Percentiles rank a stretch among this genome's conserved stretches.
These are phyloP conservation scores for Colletotrichum horii DNA, from an alignment of 2,329 filamentous ascomycete species.

Conservation along the genomic window DNA sequence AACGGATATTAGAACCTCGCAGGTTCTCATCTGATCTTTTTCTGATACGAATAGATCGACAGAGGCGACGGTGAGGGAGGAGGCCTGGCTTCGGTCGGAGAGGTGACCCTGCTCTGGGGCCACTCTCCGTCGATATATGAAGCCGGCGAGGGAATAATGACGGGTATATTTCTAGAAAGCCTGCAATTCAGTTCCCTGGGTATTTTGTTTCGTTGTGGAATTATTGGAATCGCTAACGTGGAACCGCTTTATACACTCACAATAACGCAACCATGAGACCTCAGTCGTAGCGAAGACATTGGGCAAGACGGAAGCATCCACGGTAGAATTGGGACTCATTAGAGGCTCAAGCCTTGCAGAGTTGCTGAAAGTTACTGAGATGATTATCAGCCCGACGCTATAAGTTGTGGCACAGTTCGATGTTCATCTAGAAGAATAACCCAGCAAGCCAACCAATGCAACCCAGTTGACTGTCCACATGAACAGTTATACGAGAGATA, in stretches of 20 bases:
- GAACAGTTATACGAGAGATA: background rate
- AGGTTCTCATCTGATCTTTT: rapidly evolving
- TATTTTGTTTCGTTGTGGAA: background rate
- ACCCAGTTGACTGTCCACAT: background rate
- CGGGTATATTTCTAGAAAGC: rapidly evolving
- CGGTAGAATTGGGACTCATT: rapidly evolving
- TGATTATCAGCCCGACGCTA: background rate
- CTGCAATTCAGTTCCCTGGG: rapidly evolving
- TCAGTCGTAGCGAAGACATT: background rate
- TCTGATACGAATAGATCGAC: background rate
- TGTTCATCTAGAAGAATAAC: background rate
- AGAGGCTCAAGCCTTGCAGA: background rate
- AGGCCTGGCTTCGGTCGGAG: background rate
- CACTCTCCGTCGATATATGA: background rate
- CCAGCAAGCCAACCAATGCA: background rate
- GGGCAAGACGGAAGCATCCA: background rate
- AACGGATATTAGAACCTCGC: rapidly evolving
- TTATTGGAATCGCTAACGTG: rapidly evolving
- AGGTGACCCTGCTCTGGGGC: rapidly evolving
- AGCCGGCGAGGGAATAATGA: rapidly evolving
- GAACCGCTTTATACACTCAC: background rate
- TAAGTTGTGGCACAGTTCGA: rapidly evolving
- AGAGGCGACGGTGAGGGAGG: background rate
- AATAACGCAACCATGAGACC: background rate
- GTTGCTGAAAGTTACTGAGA: rapidly evolving